These are phyloP conservation scores for Mycena kentingensis DNA, from an alignment of 768 basidiomycete species.

Conservation along the genomic window DNA sequence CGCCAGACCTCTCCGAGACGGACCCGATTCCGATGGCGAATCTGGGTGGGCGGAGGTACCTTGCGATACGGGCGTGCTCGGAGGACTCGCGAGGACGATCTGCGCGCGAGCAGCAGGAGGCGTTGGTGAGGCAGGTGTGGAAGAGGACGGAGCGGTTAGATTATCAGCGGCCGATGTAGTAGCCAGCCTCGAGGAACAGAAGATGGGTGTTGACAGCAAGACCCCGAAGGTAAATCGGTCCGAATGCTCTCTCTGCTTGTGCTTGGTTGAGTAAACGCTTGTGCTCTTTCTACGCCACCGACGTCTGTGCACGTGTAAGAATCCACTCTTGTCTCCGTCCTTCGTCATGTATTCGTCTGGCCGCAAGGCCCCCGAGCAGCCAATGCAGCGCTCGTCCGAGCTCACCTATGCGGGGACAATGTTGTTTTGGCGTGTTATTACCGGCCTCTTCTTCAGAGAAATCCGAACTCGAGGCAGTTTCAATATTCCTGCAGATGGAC, in stretches of 20 bases:
- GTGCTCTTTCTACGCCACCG: too few relatives aligned
- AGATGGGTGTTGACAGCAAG: too few relatives aligned
- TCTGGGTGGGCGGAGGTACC: constrained; percentile 24
- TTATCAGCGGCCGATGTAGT: constrained; percentile 22
- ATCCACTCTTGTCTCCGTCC: too few relatives aligned
- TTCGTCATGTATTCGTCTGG: too few relatives aligned
- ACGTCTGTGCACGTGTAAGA: too few relatives aligned
- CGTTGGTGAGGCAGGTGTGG: constrained; percentile 28
- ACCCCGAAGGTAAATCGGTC: too few relatives aligned
- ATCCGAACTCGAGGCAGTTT: constrained; percentile 92
- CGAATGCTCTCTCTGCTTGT: too few relatives aligned
- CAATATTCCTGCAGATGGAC: constrained; percentile 88
- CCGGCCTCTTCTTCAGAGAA: constrained; percentile 95
- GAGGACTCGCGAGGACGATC: constrained; percentile 21
- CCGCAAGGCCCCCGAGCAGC: too few relatives aligned
- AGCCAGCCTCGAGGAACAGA: too few relatives aligned
- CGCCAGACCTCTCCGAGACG: constrained; percentile 10
- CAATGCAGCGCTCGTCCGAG: too few relatives aligned
- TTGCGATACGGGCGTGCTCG: constrained; percentile 29
- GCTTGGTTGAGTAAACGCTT: too few relatives aligned
- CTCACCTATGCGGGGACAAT: constrained; percentile 79
- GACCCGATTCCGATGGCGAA: constrained; percentile 28
- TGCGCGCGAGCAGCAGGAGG: constrained; percentile 25
- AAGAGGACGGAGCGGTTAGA: constrained; percentile 27
- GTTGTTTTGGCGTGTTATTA: constrained; percentile 82